Conservation (phyloP, 257 asterid species). For the Nicotiana obtusifolia region DNA sequence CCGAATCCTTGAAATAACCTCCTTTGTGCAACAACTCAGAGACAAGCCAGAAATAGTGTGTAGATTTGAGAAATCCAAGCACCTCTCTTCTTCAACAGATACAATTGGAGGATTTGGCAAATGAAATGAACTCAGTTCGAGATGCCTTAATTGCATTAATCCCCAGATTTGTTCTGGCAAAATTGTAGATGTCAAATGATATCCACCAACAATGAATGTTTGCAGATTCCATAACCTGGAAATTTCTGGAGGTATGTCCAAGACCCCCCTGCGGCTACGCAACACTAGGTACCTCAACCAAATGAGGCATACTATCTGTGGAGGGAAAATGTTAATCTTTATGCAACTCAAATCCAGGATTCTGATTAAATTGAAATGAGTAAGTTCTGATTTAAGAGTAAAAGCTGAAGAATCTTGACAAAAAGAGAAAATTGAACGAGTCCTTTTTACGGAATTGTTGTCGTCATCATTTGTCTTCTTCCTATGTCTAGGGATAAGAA, state of each 20-base stretch:
- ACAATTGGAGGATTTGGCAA: background rate
- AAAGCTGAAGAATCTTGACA: background rate
- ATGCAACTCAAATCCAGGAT: conserved; percentile 7
- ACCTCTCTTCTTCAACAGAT: background rate
- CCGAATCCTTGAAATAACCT: background rate
- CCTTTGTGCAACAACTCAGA: background rate
- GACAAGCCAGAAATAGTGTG: background rate
- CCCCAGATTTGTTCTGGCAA: background rate
- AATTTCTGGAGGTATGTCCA: background rate
- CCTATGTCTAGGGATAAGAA: too few species aligned
- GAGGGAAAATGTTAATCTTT: background rate
- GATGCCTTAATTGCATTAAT: background rate
- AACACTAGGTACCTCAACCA: background rate
- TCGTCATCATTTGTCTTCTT: too few species aligned
- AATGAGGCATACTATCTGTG: background rate
- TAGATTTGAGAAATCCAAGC: background rate
- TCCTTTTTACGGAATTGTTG: background rate
- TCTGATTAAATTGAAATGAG: conserved; percentile 4
- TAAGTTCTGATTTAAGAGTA: background rate
- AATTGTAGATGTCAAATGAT: background rate
- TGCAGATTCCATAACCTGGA: background rate
- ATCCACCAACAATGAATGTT: background rate
- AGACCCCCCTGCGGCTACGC: background rate
- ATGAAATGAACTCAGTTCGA: background rate
- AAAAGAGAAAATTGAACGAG: background rate